Conservation (phyloP, 2,329 filamentous ascomycete species). For the Sarocladium oryzae region DNA sequence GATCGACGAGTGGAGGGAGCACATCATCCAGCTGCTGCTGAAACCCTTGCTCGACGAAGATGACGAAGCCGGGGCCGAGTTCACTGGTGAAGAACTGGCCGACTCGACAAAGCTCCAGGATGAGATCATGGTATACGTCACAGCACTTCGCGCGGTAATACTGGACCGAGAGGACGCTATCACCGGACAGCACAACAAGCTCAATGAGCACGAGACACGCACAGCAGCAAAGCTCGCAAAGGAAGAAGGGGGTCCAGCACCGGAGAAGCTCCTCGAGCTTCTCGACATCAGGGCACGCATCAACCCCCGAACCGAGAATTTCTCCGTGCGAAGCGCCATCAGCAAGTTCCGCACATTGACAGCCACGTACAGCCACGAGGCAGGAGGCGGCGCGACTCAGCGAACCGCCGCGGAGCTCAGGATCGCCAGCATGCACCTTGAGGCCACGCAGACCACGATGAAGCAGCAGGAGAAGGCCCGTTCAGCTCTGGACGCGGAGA, state of each 20-base stretch:
- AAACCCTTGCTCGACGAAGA: constrained; percentile 80
- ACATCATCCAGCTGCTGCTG: constrained; percentile 64
- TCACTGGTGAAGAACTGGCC: constrained; percentile 85
- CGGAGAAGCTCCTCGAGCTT: constrained; percentile 52
- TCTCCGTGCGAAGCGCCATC: constrained; percentile 65
- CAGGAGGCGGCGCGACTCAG: constrained; percentile 42
- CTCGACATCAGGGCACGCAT: constrained; percentile 38
- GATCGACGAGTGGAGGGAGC: constrained; percentile 68
- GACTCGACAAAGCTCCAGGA: constrained; percentile 84
- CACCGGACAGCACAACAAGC: constrained; percentile 68
- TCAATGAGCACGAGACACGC: constrained; percentile 67
- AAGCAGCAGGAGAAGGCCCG: constrained; percentile 44
- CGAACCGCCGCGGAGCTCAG: constrained; percentile 51
- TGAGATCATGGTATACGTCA: constrained; percentile 79
- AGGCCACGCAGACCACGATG: constrained; percentile 48
- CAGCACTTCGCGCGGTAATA: constrained; percentile 66
- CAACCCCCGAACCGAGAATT: constrained; percentile 42
- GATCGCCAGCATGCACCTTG: constrained; percentile 59
- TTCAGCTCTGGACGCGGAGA: constrained; percentile 55
- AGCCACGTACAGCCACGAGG: constrained; percentile 40
- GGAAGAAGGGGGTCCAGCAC: constrained; percentile 62
- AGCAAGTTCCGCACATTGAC: constrained; percentile 62
- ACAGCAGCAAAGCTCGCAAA: constrained; percentile 54
- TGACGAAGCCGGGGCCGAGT: constrained; percentile 53
- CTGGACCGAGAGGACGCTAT: constrained; percentile 74